phyloP scores from a whole-genome alignment of 257 asterid species.

The Solanum sparsipilum region DNA sequence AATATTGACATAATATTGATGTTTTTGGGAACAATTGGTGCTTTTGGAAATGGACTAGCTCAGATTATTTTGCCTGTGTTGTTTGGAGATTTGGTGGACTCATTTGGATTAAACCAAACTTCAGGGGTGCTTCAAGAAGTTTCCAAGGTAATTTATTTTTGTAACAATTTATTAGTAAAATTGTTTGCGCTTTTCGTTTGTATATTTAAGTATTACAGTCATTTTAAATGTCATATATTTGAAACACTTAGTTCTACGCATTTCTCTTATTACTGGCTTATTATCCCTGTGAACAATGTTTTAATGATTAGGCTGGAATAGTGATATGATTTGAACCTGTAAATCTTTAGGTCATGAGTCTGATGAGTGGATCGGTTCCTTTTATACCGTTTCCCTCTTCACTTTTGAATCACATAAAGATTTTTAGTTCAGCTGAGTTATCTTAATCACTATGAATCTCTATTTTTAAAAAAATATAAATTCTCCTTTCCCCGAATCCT shows the following conservation, averaged over 20 bases:
- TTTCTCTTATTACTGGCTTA: too few relatives aligned
- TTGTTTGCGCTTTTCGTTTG: neutral
- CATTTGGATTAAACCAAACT: slow-evolving; percentile 39
- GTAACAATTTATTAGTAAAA: neutral
- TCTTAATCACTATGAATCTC: too few relatives aligned
- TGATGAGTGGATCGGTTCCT: neutral
- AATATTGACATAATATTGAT: slow-evolving; percentile 37
- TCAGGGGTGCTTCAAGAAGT: slow-evolving; percentile 26
- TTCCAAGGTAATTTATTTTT: slow-evolving; percentile 27
- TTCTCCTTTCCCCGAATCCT: too few relatives aligned
- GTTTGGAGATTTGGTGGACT: slow-evolving; percentile 42
- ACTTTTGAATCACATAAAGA: neutral
- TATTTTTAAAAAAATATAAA: too few relatives aligned
- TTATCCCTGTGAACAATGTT: neutral
- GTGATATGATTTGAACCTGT: neutral
- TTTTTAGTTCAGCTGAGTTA: too few relatives aligned
- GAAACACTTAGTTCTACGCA: neutral
- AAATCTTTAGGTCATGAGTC: neutral
- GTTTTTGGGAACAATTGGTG: slow-evolving; percentile 45
- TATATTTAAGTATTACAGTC: neutral
- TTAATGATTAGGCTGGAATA: neutral
- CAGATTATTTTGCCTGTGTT: slow-evolving; percentile 40
- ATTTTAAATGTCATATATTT: too few relatives aligned
- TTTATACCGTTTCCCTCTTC: neutral
- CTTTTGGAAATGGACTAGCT: slow-evolving; percentile 41